A percentile compares a stretch with the other conserved stretches of the same genome.
phyloP scores from a whole-genome alignment of 2,329 filamentous ascomycete species.

The Botrytis fragariae region DNA sequence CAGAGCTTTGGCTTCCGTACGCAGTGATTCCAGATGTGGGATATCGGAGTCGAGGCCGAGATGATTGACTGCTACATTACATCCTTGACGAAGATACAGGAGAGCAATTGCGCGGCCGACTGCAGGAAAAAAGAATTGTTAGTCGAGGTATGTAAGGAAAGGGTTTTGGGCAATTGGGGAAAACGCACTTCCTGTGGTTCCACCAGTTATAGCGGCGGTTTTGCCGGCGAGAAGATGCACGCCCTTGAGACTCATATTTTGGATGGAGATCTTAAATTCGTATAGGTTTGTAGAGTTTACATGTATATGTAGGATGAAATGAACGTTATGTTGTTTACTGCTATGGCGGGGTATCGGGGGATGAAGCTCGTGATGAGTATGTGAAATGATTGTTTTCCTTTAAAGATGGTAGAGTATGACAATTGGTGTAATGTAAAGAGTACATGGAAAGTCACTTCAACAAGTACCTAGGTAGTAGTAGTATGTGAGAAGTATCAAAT shows the following conservation, averaged over 20 bases:
- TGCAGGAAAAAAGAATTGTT: background rate
- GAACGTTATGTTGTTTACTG: background rate
- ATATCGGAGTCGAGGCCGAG: conserved; percentile 57
- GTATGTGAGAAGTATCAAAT: background rate
- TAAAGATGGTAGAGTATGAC: background rate
- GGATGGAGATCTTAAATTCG: background rate
- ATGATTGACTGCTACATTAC: conserved; percentile 77
- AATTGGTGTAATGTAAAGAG: background rate
- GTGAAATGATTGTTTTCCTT: background rate
- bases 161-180: conserved; percentile 39
- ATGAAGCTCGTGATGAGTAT: background rate
- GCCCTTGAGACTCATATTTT: background rate
- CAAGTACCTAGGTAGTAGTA: background rate
- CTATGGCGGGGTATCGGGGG: background rate
- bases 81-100: conserved; percentile 74
- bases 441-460: background rate
- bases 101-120: conserved; percentile 84
- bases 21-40: conserved; percentile 51
- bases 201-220: conserved; percentile 21
- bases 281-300: background rate
- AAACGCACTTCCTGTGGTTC: conserved; percentile 19
- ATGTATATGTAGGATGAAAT: background rate
- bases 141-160: background rate
- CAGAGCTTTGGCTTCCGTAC: conserved; percentile 51
- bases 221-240: conserved; percentile 15